phyloP scores from a whole-genome alignment of 805 yeast genomes.

The Saccharomycodes ludwigii region DNA sequence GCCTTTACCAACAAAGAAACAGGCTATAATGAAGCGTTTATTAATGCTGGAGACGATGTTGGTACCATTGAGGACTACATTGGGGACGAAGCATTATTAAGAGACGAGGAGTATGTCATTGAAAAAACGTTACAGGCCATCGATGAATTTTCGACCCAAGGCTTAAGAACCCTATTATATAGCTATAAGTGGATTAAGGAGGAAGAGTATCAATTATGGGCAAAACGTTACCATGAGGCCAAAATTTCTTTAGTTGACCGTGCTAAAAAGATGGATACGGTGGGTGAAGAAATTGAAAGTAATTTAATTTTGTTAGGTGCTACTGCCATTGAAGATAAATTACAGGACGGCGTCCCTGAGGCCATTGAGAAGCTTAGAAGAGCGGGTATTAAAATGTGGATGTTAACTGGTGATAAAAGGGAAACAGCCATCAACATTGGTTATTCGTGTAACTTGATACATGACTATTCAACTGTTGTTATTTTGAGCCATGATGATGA shows the following conservation, averaged over 20 bases:
- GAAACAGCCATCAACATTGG: conserved; percentile 98
- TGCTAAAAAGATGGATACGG: conserved; percentile 47
- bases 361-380: conserved; percentile 82
- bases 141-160: conserved; percentile 91
- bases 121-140: conserved; percentile 83
- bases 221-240: conserved; percentile 54
- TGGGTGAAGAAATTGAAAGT: conserved; percentile 63
- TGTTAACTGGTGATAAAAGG: conserved; percentile 95
- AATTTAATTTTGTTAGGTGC: conserved; percentile 73
- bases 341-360: conserved; percentile 95
- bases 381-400: conserved; percentile 95
- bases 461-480: conserved; percentile 84
- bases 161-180: conserved; percentile 80
- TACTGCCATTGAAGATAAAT: conserved; percentile 93
- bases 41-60: no score
- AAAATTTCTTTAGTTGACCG: conserved; percentile 65
- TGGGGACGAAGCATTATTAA: conserved; percentile 42
- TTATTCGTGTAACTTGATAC: conserved; percentile 82
- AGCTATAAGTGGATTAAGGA: conserved; percentile 60
- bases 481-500: conserved; percentile 47
- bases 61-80: conserved; percentile 26
- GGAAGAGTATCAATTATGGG: conserved; percentile 55
- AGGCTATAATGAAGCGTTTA: no score
- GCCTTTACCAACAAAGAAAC: no score
- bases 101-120: conserved; percentile 63